Base-by-base conservation (phyloP, 306 rosid genomes). In the Mimosa pudica region DNA sequence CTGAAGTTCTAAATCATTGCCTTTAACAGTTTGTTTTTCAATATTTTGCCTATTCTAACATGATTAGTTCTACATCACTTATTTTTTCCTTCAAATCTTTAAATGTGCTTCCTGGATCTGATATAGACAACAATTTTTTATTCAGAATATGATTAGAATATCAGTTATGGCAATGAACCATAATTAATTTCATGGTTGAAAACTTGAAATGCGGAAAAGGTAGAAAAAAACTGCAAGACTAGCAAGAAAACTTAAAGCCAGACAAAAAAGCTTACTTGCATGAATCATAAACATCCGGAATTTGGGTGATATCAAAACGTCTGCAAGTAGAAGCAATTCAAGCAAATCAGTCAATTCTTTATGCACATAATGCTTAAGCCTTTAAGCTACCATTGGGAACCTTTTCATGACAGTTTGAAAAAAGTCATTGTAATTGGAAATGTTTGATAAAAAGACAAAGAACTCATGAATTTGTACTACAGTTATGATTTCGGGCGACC, bases 241-340 rank as follows among this genome's bases (percentile, higher is more conserved):
- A 62, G 78, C 69, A 44, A 13, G 33, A 69, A 85, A 48, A 48
- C 78, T 45, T 36, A 17, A 60, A 44, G 18, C n/a, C 10, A 61
- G 71, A 83, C 2, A 44, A 73, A 60, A 77, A 62, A 48, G 86
- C 98, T 92, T 89, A 94, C 98, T 94, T 94, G 98, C 98, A 92
- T 9, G 98, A 94, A 79, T 94, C 98, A 80, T 94, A 92, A 57
- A 92, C 95, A 82, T 92, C 97, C 6, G 98, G 98, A 86, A 94
- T 94, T 84, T 92, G 98, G 47, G 98, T 88, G 81, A 94, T 81
- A 85, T 92, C 98, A 79, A 86, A 94, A 76, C 98, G 93, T 77
- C 97, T 94, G 90, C 85, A 91, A 83, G 77, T 18, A 82, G 61
- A 89, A 70, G 75, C 76, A 79, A 47, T 65, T 55, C 68, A 67